Conservation (phyloP, 1,284 basidiomycete species). For the Trametes sp. region DNA sequence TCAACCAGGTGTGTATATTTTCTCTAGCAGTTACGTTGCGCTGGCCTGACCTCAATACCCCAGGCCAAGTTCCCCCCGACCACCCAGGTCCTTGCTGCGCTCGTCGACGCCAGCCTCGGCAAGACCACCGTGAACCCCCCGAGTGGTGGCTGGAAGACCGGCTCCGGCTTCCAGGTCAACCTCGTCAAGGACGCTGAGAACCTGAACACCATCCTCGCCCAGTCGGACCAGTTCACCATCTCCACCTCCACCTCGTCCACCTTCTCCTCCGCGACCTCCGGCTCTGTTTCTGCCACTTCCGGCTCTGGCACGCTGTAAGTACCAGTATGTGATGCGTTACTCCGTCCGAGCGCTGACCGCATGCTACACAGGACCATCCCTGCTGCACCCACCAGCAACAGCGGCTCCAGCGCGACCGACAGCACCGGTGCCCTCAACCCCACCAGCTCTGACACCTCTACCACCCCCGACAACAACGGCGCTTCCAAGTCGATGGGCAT, state of each 20-base stretch:
- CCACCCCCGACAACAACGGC: slow-evolving; percentile 33
- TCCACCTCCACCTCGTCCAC: slow-evolving; percentile 40
- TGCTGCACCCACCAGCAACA: slow-evolving; percentile 5
- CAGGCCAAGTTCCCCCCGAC: slow-evolving; percentile 42
- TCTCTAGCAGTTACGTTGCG: too few relatives aligned
- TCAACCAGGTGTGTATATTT: slow-evolving; percentile 63
- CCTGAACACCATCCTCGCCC: slow-evolving; percentile 63
- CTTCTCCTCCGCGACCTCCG: slow-evolving; percentile 27
- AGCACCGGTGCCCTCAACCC: slow-evolving; percentile 30
- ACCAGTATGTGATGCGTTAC: background rate
- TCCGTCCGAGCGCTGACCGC: background rate
- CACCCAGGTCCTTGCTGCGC: slow-evolving; percentile 55
- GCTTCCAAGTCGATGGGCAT: slow-evolving; percentile 32
- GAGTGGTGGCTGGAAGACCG: slow-evolving; percentile 63
- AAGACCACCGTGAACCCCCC: slow-evolving; percentile 55
- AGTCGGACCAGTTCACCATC: slow-evolving; percentile 69
- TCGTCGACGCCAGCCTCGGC: slow-evolving; percentile 53
- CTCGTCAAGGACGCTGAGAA: slow-evolving; percentile 59
- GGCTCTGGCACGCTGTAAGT: slow-evolving; percentile 26
- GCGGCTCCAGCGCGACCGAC: slow-evolving; percentile 8
- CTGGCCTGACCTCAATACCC: too few relatives aligned
- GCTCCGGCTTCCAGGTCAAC: slow-evolving; percentile 71
- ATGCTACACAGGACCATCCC: slow-evolving; percentile 1
- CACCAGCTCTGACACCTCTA: slow-evolving; percentile 33
- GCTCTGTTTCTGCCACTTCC: slow-evolving; percentile 10